These are phyloP conservation scores for Globisporangium lucens DNA, from an alignment of 352 stramenopile species.

Conservation along the genomic window DNA sequence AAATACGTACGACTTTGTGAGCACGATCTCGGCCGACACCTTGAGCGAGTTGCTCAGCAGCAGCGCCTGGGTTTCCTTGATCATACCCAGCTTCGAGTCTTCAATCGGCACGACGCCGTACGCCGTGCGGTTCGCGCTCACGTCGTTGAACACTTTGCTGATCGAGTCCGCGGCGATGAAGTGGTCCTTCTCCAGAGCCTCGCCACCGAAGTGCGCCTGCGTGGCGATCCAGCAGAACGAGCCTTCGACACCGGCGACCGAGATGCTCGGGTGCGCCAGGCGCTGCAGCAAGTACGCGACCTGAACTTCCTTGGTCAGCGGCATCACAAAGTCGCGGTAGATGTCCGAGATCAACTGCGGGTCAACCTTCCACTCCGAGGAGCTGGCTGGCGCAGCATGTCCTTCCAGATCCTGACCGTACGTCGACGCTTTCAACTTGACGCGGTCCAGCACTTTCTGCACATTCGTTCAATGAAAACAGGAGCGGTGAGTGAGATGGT, in stretches of 20 bases:
- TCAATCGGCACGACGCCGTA: constrained; percentile 88
- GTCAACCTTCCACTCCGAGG: constrained; percentile 91
- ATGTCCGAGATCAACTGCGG: constrained; percentile 95
- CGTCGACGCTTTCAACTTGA: constrained; percentile 95
- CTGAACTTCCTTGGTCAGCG: constrained; percentile 98
- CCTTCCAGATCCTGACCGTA: constrained; percentile 90
- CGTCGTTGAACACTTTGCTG: constrained; percentile 74
- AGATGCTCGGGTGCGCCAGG: constrained; percentile 73
- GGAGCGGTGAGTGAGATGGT: not conserved
- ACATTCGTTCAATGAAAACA: not conserved
- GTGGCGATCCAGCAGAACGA: constrained; percentile 79
- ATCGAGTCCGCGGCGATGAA: constrained; percentile 59
- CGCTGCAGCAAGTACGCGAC: constrained; percentile 90
- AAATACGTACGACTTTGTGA: constrained; percentile 71
- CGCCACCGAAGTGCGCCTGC: constrained; percentile 60
- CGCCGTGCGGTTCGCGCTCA: constrained; percentile 75
- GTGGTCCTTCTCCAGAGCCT: constrained; percentile 40
- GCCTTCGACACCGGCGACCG: constrained; percentile 58
- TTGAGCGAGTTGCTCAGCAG: constrained; percentile 72
- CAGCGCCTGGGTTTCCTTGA: constrained; percentile 84
- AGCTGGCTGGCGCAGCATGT: constrained; percentile 24
- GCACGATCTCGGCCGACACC: constrained; percentile 69
- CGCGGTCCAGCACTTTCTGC: constrained; percentile 88
- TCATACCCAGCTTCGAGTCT: constrained; percentile 79
- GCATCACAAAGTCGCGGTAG: constrained; percentile 98